A percentile compares a stretch with the other conserved stretches of the same genome.
Evolutionary conservation across 805 yeast genomes (phyloP).

Genomic region (Diddensiella santjacobensis): DNA sequence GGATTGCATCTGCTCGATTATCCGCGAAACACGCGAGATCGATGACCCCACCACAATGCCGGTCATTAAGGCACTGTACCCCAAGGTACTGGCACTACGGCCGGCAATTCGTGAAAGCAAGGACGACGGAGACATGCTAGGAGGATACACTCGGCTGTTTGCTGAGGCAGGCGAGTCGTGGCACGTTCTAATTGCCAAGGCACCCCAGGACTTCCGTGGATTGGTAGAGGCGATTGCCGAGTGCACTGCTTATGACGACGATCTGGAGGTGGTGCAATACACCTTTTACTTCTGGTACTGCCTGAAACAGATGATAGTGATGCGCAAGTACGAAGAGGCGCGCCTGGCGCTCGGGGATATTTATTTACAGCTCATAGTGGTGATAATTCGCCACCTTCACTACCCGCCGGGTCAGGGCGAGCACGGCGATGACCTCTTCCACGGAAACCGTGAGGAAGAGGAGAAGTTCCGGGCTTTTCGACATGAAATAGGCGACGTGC

Average conservation of each 20-base stretch:
- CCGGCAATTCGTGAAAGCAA: slow-evolving; percentile 35
- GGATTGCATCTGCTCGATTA: slow-evolving; percentile 79
- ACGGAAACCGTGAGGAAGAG: slow-evolving; percentile 70
- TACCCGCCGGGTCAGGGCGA: slow-evolving; percentile 55
- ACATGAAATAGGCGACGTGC: slow-evolving; percentile 96
- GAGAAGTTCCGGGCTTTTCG: slow-evolving; percentile 92
- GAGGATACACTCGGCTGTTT: slow-evolving; percentile 68
- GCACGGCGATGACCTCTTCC: slow-evolving; percentile 47
- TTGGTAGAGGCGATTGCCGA: slow-evolving; percentile 69
- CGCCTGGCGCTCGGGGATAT: slow-evolving; percentile 49
- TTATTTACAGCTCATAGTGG: slow-evolving; percentile 54
- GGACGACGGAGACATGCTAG: slow-evolving; percentile 61
- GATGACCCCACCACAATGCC: slow-evolving; percentile 41
- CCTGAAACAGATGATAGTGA: slow-evolving; percentile 64
- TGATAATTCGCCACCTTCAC: slow-evolving; percentile 64
- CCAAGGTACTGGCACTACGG: slow-evolving; percentile 61
- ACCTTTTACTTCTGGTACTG: slow-evolving; percentile 92
- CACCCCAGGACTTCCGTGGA: slow-evolving; percentile 65
- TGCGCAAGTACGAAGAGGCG: slow-evolving; percentile 55
- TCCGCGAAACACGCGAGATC: slow-evolving; percentile 75
- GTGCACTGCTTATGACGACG: slow-evolving; percentile 70
- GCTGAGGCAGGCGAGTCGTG: slow-evolving; percentile 95
- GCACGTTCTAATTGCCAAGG: slow-evolving; percentile 78
- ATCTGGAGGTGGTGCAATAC: slow-evolving; percentile 82
- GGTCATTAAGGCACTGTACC: slow-evolving; percentile 62